Percentiles rank a stretch among this genome's conserved stretches.
Evolutionary conservation across 169 alveolate species (phyloP).

Genomic region (Eimeria falciformis): DNA sequence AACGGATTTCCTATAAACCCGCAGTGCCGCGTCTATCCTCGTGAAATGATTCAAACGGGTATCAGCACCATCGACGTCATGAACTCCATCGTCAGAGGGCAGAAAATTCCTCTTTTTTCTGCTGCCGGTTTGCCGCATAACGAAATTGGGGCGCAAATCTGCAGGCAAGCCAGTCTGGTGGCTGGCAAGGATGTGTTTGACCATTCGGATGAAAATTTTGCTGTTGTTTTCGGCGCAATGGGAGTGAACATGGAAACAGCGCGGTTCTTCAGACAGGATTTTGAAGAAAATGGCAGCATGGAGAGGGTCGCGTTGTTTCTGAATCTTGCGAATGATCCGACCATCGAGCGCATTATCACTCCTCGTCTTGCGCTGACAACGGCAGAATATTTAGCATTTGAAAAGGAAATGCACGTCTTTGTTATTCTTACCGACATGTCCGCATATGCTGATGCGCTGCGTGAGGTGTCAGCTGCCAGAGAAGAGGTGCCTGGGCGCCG

Average conservation of each 20-base stretch:
- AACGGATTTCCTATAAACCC: conserved; percentile 99
- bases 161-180: conserved; percentile 99
- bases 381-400: conserved; percentile 99
- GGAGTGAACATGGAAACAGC: conserved; percentile 99
- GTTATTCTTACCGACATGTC: conserved; percentile 99
- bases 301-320: conserved; percentile 98
- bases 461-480: conserved; percentile 99
- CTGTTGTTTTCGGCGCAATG: conserved; percentile 99
- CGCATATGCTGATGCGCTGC: conserved; percentile 99
- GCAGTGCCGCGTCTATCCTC: conserved; percentile 98
- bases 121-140: conserved; percentile 99
- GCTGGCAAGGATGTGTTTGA: conserved; percentile 97
- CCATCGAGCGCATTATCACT: conserved; percentile 98
- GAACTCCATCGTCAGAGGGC: conserved; percentile 99
- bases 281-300: conserved; percentile 99
- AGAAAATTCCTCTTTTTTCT: conserved; percentile 99
- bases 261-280: conserved; percentile 99
- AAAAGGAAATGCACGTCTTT: conserved; percentile 98
- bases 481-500: conserved; percentile 99
- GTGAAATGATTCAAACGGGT: conserved; percentile 99
- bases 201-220: conserved; percentile 99
- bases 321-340: conserved; percentile 99
- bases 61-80: conserved; percentile 99
- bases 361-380: conserved; percentile 99
- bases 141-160: conserved; percentile 99